A percentile compares a stretch with the other conserved stretches of the same genome.
Evolutionary conservation across 2,329 filamentous ascomycete species (phyloP).

Genomic region (Penicillium janthinellum): DNA sequence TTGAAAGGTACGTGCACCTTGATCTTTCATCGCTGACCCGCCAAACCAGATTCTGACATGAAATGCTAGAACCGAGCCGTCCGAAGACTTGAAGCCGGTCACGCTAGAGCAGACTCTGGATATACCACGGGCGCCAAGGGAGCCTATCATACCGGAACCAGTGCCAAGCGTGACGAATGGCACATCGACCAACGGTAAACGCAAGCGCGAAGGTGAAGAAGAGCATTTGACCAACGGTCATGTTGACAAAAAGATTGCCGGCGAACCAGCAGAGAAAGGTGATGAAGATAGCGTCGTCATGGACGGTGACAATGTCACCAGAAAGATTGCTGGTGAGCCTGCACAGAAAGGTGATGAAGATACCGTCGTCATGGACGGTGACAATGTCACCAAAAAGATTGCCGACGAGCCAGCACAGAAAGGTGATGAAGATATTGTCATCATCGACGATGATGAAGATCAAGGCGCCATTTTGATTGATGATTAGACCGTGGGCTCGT

Average conservation of each 20-base stretch:
- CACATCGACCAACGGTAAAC: slow-evolving; percentile 32
- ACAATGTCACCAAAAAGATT: slow-evolving; percentile 43
- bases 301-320: too few relatives aligned
- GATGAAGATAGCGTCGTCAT: too few relatives aligned
- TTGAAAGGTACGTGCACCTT: slow-evolving; percentile 38
- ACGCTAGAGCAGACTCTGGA: slow-evolving; percentile 43
- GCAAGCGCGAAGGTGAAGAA: slow-evolving; percentile 51
- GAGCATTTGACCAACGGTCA: slow-evolving; percentile 38
- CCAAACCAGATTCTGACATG: slow-evolving; percentile 13
- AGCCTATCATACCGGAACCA: slow-evolving; percentile 31
- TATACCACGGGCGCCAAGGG: slow-evolving; percentile 52
- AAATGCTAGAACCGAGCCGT: slow-evolving; percentile 28
- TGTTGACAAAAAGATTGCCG: slow-evolving; percentile 44
- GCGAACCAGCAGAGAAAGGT: slow-evolving; percentile 23
- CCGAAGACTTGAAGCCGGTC: slow-evolving; percentile 45
- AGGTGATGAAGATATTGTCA: slow-evolving; percentile 38
- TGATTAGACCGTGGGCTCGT: slow-evolving; percentile 47
- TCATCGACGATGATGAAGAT: slow-evolving; percentile 52
- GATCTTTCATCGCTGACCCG: not conserved
- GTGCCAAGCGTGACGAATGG: slow-evolving; percentile 28
- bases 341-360: too few relatives aligned
- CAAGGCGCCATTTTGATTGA: slow-evolving; percentile 67
- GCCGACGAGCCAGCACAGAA: slow-evolving; percentile 42
- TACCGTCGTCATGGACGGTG: slow-evolving; percentile 21
- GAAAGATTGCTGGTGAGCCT: too few relatives aligned